Evolutionary conservation across 1,139 yeast species (phyloP).

Genomic region (Candida sp.): DNA sequence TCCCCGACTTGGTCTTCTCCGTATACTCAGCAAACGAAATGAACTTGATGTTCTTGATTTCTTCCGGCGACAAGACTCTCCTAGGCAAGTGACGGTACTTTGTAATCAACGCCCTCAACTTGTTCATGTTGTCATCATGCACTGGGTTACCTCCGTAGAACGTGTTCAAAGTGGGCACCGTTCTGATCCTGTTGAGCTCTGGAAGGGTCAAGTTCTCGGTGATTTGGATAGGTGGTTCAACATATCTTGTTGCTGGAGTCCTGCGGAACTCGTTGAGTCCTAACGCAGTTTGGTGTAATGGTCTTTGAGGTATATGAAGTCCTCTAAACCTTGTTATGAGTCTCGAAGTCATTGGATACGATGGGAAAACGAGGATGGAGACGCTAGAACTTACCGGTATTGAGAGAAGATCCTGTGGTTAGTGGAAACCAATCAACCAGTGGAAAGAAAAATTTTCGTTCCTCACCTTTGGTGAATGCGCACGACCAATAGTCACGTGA

Average conservation of each 20-base stretch:
- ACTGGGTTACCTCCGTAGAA: constrained; percentile 77
- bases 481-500: background rate
- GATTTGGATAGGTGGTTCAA: constrained; percentile 13
- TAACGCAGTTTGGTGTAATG: constrained; percentile 18
- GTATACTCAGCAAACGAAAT: constrained; percentile 72
- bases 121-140: constrained; percentile 73
- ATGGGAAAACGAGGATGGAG: too few relatives aligned
- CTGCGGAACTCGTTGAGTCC: constrained; percentile 18
- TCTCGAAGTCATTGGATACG: constrained; percentile 1
- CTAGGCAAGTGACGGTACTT: constrained; percentile 70
- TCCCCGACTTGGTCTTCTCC: constrained; percentile 65
- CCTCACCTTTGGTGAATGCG: background rate
- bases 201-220: constrained; percentile 26
- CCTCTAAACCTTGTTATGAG: constrained; percentile 5
- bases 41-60: constrained; percentile 39
- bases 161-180: constrained; percentile 72
- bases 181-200: constrained; percentile 63
- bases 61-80: constrained; percentile 46
- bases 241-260: constrained; percentile 19
- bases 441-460: constrained; percentile 1
- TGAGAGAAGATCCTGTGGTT: background rate
- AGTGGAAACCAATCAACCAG: background rate
- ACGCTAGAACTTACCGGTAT: too few relatives aligned
- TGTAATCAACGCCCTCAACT: constrained; percentile 62
- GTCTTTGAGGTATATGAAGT: constrained; percentile 15